These are phyloP conservation scores for Heliocybe sulcata DNA, from an alignment of 1,284 basidiomycete species.

Conservation along the genomic window DNA sequence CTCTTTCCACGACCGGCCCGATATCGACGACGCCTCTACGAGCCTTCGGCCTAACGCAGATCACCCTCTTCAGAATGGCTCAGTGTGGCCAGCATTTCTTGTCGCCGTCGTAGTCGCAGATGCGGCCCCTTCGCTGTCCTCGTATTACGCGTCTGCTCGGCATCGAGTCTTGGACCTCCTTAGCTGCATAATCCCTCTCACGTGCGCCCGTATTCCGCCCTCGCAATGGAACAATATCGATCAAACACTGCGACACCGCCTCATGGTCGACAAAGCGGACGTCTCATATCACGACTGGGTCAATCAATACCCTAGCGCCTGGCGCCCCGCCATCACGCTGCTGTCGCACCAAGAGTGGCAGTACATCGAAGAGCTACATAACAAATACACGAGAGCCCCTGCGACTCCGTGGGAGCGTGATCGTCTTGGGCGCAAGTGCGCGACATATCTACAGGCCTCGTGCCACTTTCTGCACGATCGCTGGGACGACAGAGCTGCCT, in stretches of 20 bases:
- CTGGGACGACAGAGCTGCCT: no score
- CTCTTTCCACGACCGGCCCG: no score
- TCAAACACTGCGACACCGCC: background rate
- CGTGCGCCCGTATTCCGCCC: background rate
- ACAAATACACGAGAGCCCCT: background rate
- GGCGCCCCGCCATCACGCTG: background rate
- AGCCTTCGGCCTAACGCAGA: no score
- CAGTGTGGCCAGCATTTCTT: background rate
- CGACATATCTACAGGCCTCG: no score
- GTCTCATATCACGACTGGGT: background rate
- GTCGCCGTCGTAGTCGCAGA: background rate
- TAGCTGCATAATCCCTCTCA: background rate
- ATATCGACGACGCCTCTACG: no score
- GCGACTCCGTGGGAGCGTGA: no score
- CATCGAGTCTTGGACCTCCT: background rate
- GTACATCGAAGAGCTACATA: background rate
- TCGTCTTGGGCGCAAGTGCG: no score
- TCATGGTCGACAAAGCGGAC: background rate
- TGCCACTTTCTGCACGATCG: no score
- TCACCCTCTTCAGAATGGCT: background rate
- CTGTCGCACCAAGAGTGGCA: background rate
- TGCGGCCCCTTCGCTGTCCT: background rate
- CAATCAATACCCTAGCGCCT: background rate
- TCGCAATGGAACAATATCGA: background rate
- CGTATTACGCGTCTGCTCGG: background rate